A percentile compares a stretch with the other conserved stretches of the same genome.
phyloP scores from a whole-genome alignment of 768 basidiomycete species.

The Termitomyces sp. region DNA sequence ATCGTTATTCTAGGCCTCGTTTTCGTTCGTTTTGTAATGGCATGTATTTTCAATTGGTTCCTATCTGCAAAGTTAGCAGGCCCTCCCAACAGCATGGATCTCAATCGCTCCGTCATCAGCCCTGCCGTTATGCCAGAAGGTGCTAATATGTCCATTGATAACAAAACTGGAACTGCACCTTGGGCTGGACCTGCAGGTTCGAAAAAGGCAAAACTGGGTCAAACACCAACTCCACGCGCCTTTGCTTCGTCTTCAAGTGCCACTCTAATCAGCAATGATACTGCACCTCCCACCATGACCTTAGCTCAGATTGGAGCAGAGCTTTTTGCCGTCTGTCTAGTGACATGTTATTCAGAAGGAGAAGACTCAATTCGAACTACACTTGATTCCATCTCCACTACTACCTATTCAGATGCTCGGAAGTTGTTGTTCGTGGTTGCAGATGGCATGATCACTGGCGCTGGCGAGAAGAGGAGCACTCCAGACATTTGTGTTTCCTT shows the following conservation, averaged over 20 bases:
- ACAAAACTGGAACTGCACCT: constrained; percentile 87
- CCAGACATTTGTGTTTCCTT: constrained; percentile 94
- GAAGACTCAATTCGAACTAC: constrained; percentile 89
- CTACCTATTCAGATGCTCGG: constrained; percentile 86
- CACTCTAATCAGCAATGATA: constrained; percentile 48
- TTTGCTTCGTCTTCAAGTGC: constrained; percentile 48
- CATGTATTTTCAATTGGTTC: constrained; percentile 96
- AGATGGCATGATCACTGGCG: constrained; percentile 98
- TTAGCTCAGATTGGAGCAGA: constrained; percentile 91
- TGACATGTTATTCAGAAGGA: constrained; percentile 98
- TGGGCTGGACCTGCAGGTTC: constrained; percentile 67
- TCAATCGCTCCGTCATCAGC: constrained; percentile 82
- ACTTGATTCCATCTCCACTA: constrained; percentile 87
- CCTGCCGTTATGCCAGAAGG: constrained; percentile 96
- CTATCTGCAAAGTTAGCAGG: constrained; percentile 78
- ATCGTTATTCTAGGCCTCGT: constrained; percentile 90
- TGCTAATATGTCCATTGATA: constrained; percentile 91
- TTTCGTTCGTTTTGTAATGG: constrained; percentile 91
- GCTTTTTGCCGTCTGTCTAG: constrained; percentile 90
- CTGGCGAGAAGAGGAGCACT: constrained; percentile 92
- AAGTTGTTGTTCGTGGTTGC: constrained; percentile 94
- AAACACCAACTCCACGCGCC: constrained; percentile 42
- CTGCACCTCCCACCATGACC: constrained; percentile 65
- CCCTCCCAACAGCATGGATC: constrained; percentile 63
- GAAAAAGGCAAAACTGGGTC: constrained; percentile 44